Base-by-base conservation (phyloP, 768 basidiomycete genomes). In the Russula compacta region DNA sequence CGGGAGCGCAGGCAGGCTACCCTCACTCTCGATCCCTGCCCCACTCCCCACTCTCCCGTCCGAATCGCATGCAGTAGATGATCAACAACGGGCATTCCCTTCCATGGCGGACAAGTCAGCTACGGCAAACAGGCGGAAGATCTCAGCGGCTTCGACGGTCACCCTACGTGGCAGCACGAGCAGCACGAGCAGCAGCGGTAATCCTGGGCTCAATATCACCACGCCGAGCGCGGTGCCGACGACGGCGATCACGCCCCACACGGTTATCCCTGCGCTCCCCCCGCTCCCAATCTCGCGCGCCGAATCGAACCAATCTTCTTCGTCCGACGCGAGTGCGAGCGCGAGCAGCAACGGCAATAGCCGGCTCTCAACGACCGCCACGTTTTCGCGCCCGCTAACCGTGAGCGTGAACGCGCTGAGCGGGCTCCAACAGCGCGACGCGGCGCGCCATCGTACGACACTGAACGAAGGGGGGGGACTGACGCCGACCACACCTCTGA, bases 211-310 rank as follows among this genome's bases (percentile, higher is more conserved):
- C 10, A 66, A 78, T 8, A 69, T 84, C 39, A 82, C 80, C 3
- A 80, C 81, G 0, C 78, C 82, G 0, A 81, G 77, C 59, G 76
- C 84, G 1, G 57, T 52, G 15, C 56, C 61, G 6, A 88, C 87
- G 40, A 89, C 86, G 17, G 84, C 84, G 15, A 58, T 89, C 12
- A 86, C 85, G 1, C 71, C 81, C 0, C 83, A 85, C 64, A 88
- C 84, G 0, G 85, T 83, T 5, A 81, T 82, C 60, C 63, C 59
- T 21, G 66, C 74, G 53, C 57, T 70, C 2, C 66, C 69, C 32
- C 69, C 68, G 33, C 49, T 69, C n/a, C 70, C 68, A n/a, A 49
- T 83, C 35, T 68, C 73, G 17, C 76, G 82, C 24, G 75, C 75
- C n/a, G 76, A 79, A 19, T 85, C 84, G 0, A 74, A 72, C 17